Conservation (phyloP, 2,329 filamentous ascomycete species). For the Aspergillus candidus region DNA sequence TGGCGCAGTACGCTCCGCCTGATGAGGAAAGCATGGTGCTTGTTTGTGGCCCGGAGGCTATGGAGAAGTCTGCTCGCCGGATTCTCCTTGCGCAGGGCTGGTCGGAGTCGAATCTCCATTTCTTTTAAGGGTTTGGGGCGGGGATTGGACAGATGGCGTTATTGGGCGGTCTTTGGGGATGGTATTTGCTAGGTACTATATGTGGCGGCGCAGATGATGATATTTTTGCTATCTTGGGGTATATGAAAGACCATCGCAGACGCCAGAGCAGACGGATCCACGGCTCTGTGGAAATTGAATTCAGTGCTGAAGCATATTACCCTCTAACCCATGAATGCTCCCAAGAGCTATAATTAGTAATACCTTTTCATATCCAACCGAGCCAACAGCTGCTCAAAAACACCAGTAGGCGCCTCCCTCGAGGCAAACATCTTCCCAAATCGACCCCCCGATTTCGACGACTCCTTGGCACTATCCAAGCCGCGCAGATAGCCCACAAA, state of each 20-base stretch:
- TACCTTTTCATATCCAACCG: slow-evolving; percentile 67
- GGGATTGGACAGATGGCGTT: neutral
- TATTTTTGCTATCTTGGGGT: no score
- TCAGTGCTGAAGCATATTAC: no score
- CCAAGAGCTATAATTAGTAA: slow-evolving; percentile 39
- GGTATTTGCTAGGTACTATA: no score
- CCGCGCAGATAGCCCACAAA: slow-evolving; percentile 67
- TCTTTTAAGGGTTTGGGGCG: slow-evolving; percentile 52
- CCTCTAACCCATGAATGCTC: no score
- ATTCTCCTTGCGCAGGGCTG: slow-evolving; percentile 60
- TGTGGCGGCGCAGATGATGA: no score
- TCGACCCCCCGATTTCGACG: slow-evolving; percentile 31
- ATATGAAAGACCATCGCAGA: no score
- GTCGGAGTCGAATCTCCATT: slow-evolving; percentile 65
- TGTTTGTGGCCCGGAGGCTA: slow-evolving; percentile 68
- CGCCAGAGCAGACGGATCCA: no score
- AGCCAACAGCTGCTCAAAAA: slow-evolving; percentile 62
- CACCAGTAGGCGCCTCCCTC: slow-evolving; percentile 46
- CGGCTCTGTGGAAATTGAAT: no score
- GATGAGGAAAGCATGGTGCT: slow-evolving; percentile 58
- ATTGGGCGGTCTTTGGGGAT: neutral
- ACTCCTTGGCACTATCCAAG: slow-evolving; percentile 58
- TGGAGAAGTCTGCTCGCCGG: slow-evolving; percentile 62
- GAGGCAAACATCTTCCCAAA: slow-evolving; percentile 23
- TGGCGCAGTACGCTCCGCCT: slow-evolving; percentile 51